phyloP scores from a whole-genome alignment of 352 stramenopile species.

The Saprolegnia parasitica region DNA sequence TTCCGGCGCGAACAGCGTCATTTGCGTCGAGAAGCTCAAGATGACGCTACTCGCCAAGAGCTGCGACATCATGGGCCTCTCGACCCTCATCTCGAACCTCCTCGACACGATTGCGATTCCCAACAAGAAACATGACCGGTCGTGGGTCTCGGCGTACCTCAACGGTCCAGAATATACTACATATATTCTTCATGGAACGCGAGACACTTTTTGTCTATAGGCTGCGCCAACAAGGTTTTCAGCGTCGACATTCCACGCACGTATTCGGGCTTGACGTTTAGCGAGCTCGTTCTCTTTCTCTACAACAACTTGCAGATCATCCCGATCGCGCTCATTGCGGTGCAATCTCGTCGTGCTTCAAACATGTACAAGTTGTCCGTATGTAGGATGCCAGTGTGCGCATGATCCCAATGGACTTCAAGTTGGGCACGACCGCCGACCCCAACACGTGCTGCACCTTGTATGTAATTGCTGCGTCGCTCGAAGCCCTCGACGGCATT shows the following conservation, averaged over 20 bases:
- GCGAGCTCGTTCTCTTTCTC: constrained; percentile 69
- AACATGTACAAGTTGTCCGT: background rate
- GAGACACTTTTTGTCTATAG: constrained; percentile 6
- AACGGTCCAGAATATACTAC: constrained; percentile 4
- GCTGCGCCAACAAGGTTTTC: constrained; percentile 39
- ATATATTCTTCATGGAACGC: background rate
- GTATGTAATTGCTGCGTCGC: constrained; percentile 59
- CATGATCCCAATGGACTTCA: constrained; percentile 75
- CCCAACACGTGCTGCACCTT: constrained; percentile 78
- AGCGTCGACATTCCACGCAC: constrained; percentile 71
- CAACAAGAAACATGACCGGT: background rate
- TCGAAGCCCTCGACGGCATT: constrained; percentile 51
- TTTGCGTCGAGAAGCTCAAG: constrained; percentile 65
- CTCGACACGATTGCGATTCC: constrained; percentile 32
- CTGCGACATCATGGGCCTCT: constrained; percentile 57
- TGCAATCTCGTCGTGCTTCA: background rate
- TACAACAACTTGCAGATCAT: constrained; percentile 70
- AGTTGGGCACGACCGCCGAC: constrained; percentile 62
- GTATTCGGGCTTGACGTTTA: constrained; percentile 74
- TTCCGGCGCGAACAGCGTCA: constrained; percentile 67
- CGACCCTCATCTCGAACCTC: constrained; percentile 66
- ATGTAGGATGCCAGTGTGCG: constrained; percentile 44
- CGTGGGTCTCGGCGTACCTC: constrained; percentile 21
- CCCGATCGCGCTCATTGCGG: constrained; percentile 58
- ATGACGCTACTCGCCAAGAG: constrained; percentile 64